Evolutionary conservation across 129 eudicot species (phyloP), one percentile per base, ranked within the genome.

Genomic region (Flaveria linearis): DNA sequence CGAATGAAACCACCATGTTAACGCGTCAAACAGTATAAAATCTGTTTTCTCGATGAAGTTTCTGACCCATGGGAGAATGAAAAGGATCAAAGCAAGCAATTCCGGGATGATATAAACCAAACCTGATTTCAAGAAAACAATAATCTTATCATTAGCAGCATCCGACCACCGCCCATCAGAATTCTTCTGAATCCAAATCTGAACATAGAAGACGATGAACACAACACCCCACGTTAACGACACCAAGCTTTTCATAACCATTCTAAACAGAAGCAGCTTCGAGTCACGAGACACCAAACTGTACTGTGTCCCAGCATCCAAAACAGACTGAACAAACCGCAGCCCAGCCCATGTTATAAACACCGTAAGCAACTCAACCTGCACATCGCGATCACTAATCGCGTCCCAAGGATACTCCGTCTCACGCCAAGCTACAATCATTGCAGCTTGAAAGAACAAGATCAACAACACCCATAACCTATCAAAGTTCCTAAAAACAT

Each of bases 231-330:
- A 93, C 4, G 91, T 81, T 60, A 85, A 66, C 13, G 98, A 86
- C 46, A 88, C 97, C 61, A 87, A 2, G 39, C 88, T 77, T 84
- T 93, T 93, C 72, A 85, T 50, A 47, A 88, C 83, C 98, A 93
- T 93, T 65, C 98, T 87, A 68, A 93, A 85, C 22, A 88, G 86
- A 56, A 87, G 75, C 89, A 84, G 69, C 72, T 53, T 70, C 9
- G 84, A 82, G 56, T 90, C 96, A 72, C 84, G 69, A 0, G 88
- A 68, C 23, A 93, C 88, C 71, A 93, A 78, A 76, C 98, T 90
- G 73, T 93, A 93, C 83, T 93, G 98, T 0, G 91, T 93, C 22
- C 98, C 98, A 2, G 98, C 97, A 84, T 93, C 98, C 50, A 93
- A 96, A 60, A 93, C 65, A 12, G 98, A 81, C 43, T 93, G 97